Evolutionary conservation across 2,329 filamentous ascomycete species (phyloP).

Genomic region (Alternaria atra): DNA sequence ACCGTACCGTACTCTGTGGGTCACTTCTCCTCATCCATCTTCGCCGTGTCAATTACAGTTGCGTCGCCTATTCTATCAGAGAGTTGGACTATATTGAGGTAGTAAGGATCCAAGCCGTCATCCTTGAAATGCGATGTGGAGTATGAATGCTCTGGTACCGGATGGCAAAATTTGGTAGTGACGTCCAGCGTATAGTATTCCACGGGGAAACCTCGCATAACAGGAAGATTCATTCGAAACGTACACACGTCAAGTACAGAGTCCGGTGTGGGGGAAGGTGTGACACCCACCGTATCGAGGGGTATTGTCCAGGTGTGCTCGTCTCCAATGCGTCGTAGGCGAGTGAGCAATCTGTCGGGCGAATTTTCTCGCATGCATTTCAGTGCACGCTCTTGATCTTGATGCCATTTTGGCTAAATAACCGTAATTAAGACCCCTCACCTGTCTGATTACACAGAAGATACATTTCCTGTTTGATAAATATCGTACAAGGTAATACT

Average conservation of each 20-base stretch:
- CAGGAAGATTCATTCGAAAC: background rate
- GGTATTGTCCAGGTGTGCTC: constrained; percentile 9
- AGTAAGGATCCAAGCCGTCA: background rate
- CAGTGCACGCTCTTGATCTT: background rate
- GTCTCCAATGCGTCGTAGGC: constrained; percentile 14
- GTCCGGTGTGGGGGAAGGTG: background rate
- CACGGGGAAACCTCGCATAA: too few relatives aligned
- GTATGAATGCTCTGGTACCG: background rate
- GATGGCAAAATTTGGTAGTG: background rate
- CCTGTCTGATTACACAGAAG: background rate
- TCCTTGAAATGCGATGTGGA: background rate
- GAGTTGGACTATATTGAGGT: background rate
- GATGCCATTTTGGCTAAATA: background rate
- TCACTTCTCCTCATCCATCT: background rate
- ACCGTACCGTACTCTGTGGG: background rate
- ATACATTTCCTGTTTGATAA: constrained; percentile 5
- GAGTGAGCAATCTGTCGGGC: background rate
- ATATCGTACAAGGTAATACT: constrained; percentile 4
- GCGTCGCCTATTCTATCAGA: background rate
- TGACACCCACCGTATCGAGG: background rate
- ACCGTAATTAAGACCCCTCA: background rate
- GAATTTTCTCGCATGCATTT: background rate
- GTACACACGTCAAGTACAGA: background rate
- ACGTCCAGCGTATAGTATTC: background rate
- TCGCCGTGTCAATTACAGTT: background rate